Conservation (phyloP, 345 rosid genomes). For the Euphorbia peplus region DNA sequence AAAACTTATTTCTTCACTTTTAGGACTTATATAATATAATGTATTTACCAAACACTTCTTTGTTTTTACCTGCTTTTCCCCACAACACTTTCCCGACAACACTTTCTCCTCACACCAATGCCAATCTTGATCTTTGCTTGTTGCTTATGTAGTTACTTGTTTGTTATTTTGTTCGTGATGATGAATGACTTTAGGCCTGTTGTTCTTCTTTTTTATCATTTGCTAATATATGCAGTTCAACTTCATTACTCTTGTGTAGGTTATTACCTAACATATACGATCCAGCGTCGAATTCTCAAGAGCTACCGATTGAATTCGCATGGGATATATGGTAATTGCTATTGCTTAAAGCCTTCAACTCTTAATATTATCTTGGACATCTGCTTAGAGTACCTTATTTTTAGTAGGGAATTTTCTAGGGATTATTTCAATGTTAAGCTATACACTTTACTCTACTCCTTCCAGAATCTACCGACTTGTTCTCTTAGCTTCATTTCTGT, state of each 20-base stretch:
- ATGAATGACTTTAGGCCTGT: too few relatives aligned
- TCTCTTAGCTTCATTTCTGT: not conserved
- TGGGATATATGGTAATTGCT: not conserved
- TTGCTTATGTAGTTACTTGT: not conserved
- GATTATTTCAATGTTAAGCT: not conserved
- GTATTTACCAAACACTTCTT: too few relatives aligned
- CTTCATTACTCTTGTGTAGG: not conserved
- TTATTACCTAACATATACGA: not conserved
- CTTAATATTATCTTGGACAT: not conserved
- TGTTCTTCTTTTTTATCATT: not conserved
- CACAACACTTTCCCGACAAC: too few relatives aligned
- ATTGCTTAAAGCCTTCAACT: not conserved
- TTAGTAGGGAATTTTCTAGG: not conserved
- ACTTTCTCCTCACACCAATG: too few relatives aligned
- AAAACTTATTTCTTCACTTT: too few relatives aligned
- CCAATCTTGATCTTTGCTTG: not conserved
- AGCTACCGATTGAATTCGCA: not conserved
- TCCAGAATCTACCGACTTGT: not conserved
- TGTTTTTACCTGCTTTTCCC: too few relatives aligned
- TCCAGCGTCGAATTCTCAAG: constrained; percentile 9
- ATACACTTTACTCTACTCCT: too few relatives aligned
- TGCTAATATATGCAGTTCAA: not conserved
- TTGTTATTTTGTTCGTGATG: too few relatives aligned
- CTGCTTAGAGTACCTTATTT: not conserved
- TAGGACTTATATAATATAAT: too few relatives aligned